Evolutionary conservation across 108 stramenopile species (phyloP).

Genomic region (Cyclostephanos invisitatus): DNA sequence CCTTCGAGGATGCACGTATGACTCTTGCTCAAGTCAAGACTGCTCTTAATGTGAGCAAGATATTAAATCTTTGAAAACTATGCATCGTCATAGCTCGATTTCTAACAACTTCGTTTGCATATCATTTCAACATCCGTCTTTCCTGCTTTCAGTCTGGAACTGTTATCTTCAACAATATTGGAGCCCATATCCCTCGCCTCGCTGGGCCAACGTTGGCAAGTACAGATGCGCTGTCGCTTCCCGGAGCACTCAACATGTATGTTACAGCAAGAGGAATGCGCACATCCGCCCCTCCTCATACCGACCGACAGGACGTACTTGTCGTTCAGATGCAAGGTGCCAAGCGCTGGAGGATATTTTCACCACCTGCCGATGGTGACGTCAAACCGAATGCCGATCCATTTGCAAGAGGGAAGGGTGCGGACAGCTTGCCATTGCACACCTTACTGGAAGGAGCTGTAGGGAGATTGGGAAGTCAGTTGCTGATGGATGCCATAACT

Average conservation of each 20-base stretch:
- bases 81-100: neutral
- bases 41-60: slow-evolving; percentile 56
- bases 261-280: slow-evolving; percentile 79
- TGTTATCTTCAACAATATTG: slow-evolving; percentile 84
- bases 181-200: slow-evolving; percentile 80
- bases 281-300: slow-evolving; percentile 91
- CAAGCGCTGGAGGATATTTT: slow-evolving; percentile 83
- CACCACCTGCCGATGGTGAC: slow-evolving; percentile 57
- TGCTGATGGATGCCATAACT: slow-evolving; percentile 66
- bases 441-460: slow-evolving; percentile 55
- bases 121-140: neutral
- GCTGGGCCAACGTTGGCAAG: slow-evolving; percentile 79
- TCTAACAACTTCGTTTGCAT: neutral
- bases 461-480: slow-evolving; percentile 32
- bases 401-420: slow-evolving; percentile 89
- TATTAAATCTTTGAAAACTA: neutral
- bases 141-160: slow-evolving; percentile 48
- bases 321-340: slow-evolving; percentile 87
- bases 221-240: slow-evolving; percentile 78
- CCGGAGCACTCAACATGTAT: slow-evolving; percentile 85
- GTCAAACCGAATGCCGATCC: slow-evolving; percentile 79
- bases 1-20: slow-evolving; percentile 83
- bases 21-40: slow-evolving; percentile 63
- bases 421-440: slow-evolving; percentile 75
- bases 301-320: slow-evolving; percentile 93